Evolutionary conservation across 2,329 filamentous ascomycete species (phyloP).

Genomic region (Fusarium verrucosum): DNA sequence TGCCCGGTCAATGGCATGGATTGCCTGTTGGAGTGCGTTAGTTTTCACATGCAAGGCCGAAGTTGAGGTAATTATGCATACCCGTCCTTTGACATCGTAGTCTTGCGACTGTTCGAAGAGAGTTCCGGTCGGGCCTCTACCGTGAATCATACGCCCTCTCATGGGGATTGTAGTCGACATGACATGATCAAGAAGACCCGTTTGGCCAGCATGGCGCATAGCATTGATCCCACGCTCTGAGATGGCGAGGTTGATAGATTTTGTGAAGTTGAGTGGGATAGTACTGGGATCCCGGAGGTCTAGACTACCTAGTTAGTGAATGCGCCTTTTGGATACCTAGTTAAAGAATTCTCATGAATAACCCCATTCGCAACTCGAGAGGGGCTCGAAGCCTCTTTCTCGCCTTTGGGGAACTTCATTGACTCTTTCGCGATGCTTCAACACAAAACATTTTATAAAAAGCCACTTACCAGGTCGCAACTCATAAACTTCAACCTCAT

Average conservation of each 20-base stretch:
- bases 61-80: slow-evolving; percentile 55
- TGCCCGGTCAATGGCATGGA: slow-evolving; percentile 86
- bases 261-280: slow-evolving; percentile 91
- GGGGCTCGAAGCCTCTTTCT: neutral
- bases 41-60: neutral
- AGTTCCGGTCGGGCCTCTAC: slow-evolving; percentile 68
- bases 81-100: slow-evolving; percentile 89
- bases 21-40: slow-evolving; percentile 63
- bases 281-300: slow-evolving; percentile 87
- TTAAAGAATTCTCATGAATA: slow-evolving; percentile 11
- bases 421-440: slow-evolving; percentile 11
- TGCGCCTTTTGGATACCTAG: neutral
- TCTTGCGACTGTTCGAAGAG: slow-evolving; percentile 85
- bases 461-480: slow-evolving; percentile 79
- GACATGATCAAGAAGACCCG: slow-evolving; percentile 76
- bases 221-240: slow-evolving; percentile 95
- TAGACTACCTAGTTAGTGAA: slow-evolving; percentile 54
- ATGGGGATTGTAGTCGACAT: slow-evolving; percentile 87
- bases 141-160: slow-evolving; percentile 96
- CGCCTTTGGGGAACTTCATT: neutral
- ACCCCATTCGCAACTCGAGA: neutral
- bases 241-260: slow-evolving; percentile 96
- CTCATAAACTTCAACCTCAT: slow-evolving; percentile 94
- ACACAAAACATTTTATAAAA: neutral
- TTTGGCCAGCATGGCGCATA: slow-evolving; percentile 74